These are phyloP conservation scores for Globisporangium viniferum DNA, from an alignment of 352 stramenopile genomes.

Conservation along the genomic window DNA sequence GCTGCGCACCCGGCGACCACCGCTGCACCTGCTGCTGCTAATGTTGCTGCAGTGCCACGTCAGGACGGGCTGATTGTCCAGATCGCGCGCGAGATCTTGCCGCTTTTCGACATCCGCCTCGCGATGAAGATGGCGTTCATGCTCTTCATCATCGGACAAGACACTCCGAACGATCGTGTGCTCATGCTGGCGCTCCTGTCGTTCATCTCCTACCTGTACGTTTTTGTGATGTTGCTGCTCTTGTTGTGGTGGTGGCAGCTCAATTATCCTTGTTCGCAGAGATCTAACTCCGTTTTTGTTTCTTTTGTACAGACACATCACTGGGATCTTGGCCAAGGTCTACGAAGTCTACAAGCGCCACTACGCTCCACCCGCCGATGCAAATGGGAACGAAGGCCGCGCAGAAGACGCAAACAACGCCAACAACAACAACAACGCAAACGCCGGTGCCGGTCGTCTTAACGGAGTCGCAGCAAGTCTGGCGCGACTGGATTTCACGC, in stretches of 20 bases:
- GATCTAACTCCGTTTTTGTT: background rate
- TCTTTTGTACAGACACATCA: slow-evolving; percentile 52
- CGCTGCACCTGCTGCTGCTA: slow-evolving; percentile 10
- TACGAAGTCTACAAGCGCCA: slow-evolving; percentile 68
- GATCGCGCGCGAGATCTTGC: slow-evolving; percentile 51
- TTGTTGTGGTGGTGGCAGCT: background rate
- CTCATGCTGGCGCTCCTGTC: slow-evolving; percentile 72
- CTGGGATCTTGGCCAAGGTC: slow-evolving; percentile 77
- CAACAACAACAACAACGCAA: slow-evolving; percentile 21
- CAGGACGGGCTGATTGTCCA: slow-evolving; percentile 34
- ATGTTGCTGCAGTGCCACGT: slow-evolving; percentile 9
- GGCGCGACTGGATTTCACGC: slow-evolving; percentile 33
- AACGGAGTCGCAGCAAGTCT: slow-evolving; percentile 20
- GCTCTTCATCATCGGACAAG: slow-evolving; percentile 86
- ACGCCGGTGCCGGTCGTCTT: slow-evolving; percentile 15
- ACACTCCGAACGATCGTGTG: slow-evolving; percentile 71
- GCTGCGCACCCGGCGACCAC: background rate
- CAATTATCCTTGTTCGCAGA: background rate
- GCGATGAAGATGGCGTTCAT: slow-evolving; percentile 88
- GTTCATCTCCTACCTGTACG: slow-evolving; percentile 69
- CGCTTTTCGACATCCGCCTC: slow-evolving; percentile 70
- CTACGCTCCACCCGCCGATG: slow-evolving; percentile 16
- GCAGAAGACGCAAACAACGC: slow-evolving; percentile 9
- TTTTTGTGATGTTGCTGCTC: background rate
- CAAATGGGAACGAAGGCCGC: slow-evolving; percentile 8